Conservation (phyloP, 768 basidiomycete genomes). For the Leccinum barrowsii region DNA sequence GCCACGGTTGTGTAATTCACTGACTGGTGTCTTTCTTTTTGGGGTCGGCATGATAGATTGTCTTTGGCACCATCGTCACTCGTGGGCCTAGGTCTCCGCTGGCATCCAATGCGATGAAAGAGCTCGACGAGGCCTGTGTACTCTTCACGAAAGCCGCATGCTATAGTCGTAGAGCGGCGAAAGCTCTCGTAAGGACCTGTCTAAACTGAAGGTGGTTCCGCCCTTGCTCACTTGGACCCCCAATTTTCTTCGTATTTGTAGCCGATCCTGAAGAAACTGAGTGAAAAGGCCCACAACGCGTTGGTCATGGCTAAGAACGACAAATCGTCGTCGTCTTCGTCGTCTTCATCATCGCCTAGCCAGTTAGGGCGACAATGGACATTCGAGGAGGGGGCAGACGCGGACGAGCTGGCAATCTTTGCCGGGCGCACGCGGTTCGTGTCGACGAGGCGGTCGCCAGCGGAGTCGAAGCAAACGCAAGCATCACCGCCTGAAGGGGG, state of each 20-base stretch:
- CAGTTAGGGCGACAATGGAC: constrained; percentile 44
- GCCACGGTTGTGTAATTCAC: neutral
- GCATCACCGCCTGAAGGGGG: neutral
- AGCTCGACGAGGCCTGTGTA: constrained; percentile 63
- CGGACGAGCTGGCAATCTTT: constrained; percentile 66
- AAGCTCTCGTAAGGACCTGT: constrained; percentile 52
- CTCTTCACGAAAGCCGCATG: constrained; percentile 62
- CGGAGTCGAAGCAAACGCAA: constrained; percentile 14
- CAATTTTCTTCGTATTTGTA: neutral
- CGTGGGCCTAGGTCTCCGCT: constrained; percentile 67
- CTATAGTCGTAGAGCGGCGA: constrained; percentile 59
- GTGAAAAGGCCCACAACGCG: constrained; percentile 63
- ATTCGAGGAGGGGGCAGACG: constrained; percentile 49
- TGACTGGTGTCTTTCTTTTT: neutral
- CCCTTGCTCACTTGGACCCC: neutral
- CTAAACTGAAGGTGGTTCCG: neutral
- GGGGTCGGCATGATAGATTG: constrained; percentile 42
- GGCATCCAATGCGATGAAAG: constrained; percentile 62
- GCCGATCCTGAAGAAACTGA: constrained; percentile 58
- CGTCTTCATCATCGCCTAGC: constrained; percentile 1
- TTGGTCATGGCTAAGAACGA: constrained; percentile 42
- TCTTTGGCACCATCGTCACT: constrained; percentile 77
- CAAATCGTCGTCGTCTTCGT: constrained; percentile 10
- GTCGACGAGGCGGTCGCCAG: constrained; percentile 37
- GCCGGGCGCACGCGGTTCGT: constrained; percentile 65